phyloP scores from a whole-genome alignment of 1,139 yeast species.

The Scheffersomyces segobiensis region DNA sequence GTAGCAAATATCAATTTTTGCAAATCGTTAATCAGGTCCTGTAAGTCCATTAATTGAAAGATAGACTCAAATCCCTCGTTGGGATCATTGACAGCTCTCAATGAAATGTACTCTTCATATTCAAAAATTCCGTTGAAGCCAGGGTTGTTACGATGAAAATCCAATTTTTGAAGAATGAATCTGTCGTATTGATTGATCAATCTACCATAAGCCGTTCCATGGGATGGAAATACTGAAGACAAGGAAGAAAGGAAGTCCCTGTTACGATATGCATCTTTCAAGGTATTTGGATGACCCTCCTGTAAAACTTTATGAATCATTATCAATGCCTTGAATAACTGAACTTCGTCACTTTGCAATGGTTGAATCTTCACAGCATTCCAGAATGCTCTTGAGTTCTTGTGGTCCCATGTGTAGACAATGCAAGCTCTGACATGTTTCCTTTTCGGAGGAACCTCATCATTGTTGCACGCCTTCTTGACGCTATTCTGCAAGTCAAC shows the following conservation, averaged over 20 bases:
- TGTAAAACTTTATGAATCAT: slow-evolving; percentile 91
- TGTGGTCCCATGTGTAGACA: slow-evolving; percentile 95
- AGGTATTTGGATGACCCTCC: slow-evolving; percentile 89
- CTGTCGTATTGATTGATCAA: slow-evolving; percentile 77
- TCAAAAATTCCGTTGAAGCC: slow-evolving; percentile 96
- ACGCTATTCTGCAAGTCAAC: slow-evolving; percentile 67
- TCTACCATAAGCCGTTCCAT: slow-evolving; percentile 61
- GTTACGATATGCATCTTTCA: slow-evolving; percentile 81
- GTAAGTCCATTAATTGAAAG: slow-evolving; percentile 81
- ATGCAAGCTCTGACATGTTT: slow-evolving; percentile 94
- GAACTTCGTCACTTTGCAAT: slow-evolving; percentile 77
- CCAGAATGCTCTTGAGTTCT: slow-evolving; percentile 85
- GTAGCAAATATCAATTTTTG: slow-evolving; percentile 78
- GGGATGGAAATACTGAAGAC: slow-evolving; percentile 41
- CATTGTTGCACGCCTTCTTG: slow-evolving; percentile 83
- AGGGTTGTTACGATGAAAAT: slow-evolving; percentile 81
- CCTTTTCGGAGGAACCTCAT: slow-evolving; percentile 91
- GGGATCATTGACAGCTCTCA: slow-evolving; percentile 87
- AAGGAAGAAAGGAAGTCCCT: slow-evolving; percentile 45
- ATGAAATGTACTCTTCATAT: slow-evolving; percentile 89
- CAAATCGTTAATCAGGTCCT: slow-evolving; percentile 80
- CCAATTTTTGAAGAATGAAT: slow-evolving; percentile 69
- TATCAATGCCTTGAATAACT: slow-evolving; percentile 84
- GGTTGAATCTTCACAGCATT: slow-evolving; percentile 80
- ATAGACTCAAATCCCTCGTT: slow-evolving; percentile 94